phyloP scores from a whole-genome alignment of 257 asterid genomes.

The Penstemon newberryi region DNA sequence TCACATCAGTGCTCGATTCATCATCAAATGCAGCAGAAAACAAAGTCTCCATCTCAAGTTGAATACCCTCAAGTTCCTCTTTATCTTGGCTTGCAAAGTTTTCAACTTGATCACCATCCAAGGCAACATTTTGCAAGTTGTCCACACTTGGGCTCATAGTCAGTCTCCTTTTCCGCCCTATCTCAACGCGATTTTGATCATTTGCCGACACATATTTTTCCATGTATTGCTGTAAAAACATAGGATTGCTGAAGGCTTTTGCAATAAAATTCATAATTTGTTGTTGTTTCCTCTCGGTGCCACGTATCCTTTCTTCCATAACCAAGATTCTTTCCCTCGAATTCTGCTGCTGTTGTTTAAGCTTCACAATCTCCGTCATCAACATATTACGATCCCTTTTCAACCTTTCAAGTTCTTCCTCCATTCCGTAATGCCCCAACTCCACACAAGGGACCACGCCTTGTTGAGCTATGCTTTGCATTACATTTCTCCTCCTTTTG shows the following conservation, averaged over 20 bases:
- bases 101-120: slow-evolving; percentile 24
- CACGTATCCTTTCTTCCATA: slow-evolving; percentile 56
- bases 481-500: slow-evolving; percentile 64
- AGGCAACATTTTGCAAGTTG: slow-evolving; percentile 37
- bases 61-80: slow-evolving; percentile 38
- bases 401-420: slow-evolving; percentile 71
- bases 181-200: slow-evolving; percentile 39
- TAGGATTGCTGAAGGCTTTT: slow-evolving; percentile 56
- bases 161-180: slow-evolving; percentile 82
- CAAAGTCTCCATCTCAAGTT: slow-evolving; percentile 42
- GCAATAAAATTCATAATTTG: slow-evolving; percentile 73
- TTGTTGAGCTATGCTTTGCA: slow-evolving; percentile 40
- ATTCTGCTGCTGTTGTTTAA: slow-evolving; percentile 65
- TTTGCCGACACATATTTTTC: slow-evolving; percentile 30
- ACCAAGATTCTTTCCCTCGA: slow-evolving; percentile 51
- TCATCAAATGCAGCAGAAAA: slow-evolving; percentile 45
- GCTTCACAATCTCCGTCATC: slow-evolving; percentile 65
- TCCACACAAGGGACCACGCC: slow-evolving; percentile 56
- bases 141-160: slow-evolving; percentile 59
- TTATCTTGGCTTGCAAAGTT: slow-evolving; percentile 24
- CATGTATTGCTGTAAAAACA: slow-evolving; percentile 50
- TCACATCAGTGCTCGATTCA: slow-evolving; percentile 42
- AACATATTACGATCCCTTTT: slow-evolving; percentile 53
- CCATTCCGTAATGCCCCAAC: slow-evolving; percentile 63
- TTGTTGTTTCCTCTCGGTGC: slow-evolving; percentile 64